phyloP scores from a whole-genome alignment of 805 yeast genomes.

The Wickerhamomyces canadensis region DNA sequence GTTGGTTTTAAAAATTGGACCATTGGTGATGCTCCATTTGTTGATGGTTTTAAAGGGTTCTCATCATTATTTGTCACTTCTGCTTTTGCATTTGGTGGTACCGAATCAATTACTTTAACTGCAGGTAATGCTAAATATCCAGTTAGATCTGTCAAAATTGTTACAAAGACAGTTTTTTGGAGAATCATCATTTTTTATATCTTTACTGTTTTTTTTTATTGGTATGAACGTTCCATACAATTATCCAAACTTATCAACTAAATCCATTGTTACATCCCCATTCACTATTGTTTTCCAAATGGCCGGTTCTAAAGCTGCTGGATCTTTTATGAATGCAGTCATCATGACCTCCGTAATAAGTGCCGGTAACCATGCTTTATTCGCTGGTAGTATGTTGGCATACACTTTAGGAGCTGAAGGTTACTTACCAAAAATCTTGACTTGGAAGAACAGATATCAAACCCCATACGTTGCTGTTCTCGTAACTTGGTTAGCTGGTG shows the following conservation, averaged over 20 bases:
- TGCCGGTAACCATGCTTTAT: conserved; percentile 44
- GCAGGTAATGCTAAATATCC: conserved; percentile 55
- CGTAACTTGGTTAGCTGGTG: conserved; percentile 48
- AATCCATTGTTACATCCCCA: conserved; percentile 61
- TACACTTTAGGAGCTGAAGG: conserved; percentile 48
- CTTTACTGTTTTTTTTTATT: conserved; percentile 38
- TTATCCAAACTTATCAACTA: conserved; percentile 40
- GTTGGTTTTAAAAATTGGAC: conserved; percentile 50
- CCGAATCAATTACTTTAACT: conserved; percentile 51
- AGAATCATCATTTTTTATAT: conserved; percentile 47
- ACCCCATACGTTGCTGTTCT: conserved; percentile 46
- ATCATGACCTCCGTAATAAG: conserved; percentile 53
- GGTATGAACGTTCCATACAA: conserved; percentile 53
- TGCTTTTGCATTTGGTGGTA: conserved; percentile 55
- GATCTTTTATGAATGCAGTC: conserved; percentile 57
- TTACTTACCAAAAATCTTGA: conserved; percentile 41
- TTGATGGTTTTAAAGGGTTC: conserved; percentile 46
- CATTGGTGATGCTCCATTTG: conserved; percentile 47
- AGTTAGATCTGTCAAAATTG: conserved; percentile 45
- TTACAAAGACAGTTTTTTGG: conserved; percentile 50
- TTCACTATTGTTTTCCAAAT: conserved; percentile 60
- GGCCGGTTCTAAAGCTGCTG: conserved; percentile 54
- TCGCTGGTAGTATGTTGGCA: conserved; percentile 49
- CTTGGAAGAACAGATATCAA: conserved; percentile 36
- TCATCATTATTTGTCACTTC: conserved; percentile 46